Evolutionary conservation across 2,329 filamentous ascomycete genomes (phyloP), one percentile per base, ranked within the genome.

Genomic region (Domatiomyces globalis): DNA sequence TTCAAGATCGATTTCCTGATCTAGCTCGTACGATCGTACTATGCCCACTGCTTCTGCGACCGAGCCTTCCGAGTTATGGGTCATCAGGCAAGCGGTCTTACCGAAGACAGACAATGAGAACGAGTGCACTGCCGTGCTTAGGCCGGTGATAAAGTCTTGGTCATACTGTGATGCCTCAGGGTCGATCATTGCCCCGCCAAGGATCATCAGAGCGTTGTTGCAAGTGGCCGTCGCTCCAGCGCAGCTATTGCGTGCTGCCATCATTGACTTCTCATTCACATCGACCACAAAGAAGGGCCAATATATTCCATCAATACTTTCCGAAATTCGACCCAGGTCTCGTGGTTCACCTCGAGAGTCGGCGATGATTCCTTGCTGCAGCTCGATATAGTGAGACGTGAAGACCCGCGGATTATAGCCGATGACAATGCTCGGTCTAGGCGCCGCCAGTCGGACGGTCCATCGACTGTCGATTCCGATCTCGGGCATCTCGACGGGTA

Each of bases 211-310:
- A n/a, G 56, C 58, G 45, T 57, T 58, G 48, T 58, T 59, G 52
- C 57, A 61, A 10, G 54, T 57, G 22, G 57, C 53, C 8, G 57
- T 54, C 2, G 56, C 54, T 18, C 53, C 54, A 10, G 55, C 52
- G 45, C 46, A 50, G 8, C 55, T 55, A 49, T 58, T 56, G 10
- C 54, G 46, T 36, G 56, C 54, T 10, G 57, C 54, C 4, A 52
- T 19, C 54, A 58, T 56, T 5, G 57, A 57, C 2, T 54, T 45
- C 9, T 55, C 58, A 8, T 54, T 52, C 7, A 51, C 43, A 19
- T 59, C 57, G 10, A 60, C 51, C 8, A 58, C 51, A 15, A 60
- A 55, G 50, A 59, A 60, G 12, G 58, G 58, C 58, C 58, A 61
- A 49, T 56, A 61, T 20, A 55, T 52, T 19, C 51, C 54, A 5